A percentile compares a stretch with the other conserved stretches of the same genome.
Evolutionary conservation across 2,329 filamentous ascomycete genomes (phyloP).

Genomic region (Zymoseptoria crescenta): DNA sequence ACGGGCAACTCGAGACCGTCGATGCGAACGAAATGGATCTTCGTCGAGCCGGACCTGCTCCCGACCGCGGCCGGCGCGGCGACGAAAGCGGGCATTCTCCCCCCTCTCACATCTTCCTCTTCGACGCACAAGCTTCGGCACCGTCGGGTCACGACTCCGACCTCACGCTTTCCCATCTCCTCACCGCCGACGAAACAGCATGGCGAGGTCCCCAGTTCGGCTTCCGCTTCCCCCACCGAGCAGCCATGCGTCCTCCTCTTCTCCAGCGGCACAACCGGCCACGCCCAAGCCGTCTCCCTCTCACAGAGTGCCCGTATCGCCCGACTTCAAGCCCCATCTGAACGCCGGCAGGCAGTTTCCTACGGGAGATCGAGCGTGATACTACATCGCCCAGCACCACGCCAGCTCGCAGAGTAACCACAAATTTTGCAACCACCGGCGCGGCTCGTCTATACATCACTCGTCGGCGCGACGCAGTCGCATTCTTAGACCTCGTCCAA

Average conservation of each 20-base stretch:
- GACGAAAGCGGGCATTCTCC: conserved; percentile 30
- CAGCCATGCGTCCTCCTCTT: background rate
- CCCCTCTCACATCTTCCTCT: conserved; percentile 34
- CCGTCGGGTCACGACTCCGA: background rate
- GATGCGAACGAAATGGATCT: conserved; percentile 20
- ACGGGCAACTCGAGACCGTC: conserved; percentile 3
- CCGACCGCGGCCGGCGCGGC: conserved; percentile 27
- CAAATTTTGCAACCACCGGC: background rate
- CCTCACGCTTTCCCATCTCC: background rate
- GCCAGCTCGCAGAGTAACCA: background rate
- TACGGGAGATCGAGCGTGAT: background rate
- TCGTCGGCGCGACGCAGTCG: background rate
- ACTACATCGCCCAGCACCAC: background rate
- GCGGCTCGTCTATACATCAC: background rate
- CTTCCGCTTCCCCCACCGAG: background rate
- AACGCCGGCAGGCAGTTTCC: background rate
- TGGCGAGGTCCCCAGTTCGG: background rate
- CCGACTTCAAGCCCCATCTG: background rate
- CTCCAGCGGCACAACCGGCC: background rate
- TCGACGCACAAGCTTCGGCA: conserved; percentile 23
- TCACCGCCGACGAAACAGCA: background rate
- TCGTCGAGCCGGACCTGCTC: conserved; percentile 21
- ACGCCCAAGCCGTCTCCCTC: background rate
- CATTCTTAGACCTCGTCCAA: background rate
- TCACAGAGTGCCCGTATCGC: background rate